Evolutionary conservation across 495 filamentous ascomycete genomes (phyloP).

Genomic region (Sordaria brevicollis): DNA sequence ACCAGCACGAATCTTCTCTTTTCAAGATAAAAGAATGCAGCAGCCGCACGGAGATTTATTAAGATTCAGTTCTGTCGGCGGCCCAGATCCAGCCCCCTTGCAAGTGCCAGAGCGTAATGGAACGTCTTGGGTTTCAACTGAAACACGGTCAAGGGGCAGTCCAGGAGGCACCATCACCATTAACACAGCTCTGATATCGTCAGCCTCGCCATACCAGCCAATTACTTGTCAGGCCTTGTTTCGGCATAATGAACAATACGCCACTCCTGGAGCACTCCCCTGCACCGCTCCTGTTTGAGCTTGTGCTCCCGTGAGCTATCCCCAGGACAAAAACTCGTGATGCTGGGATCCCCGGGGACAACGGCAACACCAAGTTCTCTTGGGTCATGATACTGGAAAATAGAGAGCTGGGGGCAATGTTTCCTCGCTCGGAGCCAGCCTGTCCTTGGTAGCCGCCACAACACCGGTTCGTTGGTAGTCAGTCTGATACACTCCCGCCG

Average conservation of each 20-base stretch:
- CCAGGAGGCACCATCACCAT: background rate
- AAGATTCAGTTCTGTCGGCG: background rate
- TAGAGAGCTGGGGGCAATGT: background rate
- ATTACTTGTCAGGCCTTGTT: constrained; percentile 2
- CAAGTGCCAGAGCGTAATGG: constrained; percentile 10
- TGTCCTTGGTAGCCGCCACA: background rate
- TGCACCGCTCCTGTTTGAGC: constrained; percentile 25
- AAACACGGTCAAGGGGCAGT: constrained; percentile 23
- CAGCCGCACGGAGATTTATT: background rate
- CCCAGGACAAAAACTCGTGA: constrained; percentile 7
- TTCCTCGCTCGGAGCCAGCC: background rate
- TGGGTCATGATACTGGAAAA: background rate
- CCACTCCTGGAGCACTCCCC: constrained; percentile 14
- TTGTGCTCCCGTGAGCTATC: constrained; percentile 14
- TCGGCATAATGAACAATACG: constrained; percentile 17
- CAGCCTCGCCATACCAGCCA: constrained; percentile 24
- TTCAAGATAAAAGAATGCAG: background rate
- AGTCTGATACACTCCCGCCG: background rate
- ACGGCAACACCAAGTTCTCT: background rate
- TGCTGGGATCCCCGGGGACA: background rate
- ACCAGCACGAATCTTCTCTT: background rate
- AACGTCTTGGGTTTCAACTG: constrained; percentile 27
- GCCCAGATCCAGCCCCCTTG: background rate
- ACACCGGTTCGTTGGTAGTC: background rate
- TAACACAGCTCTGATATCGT: constrained; percentile 6